Percentiles rank a stretch among this genome's conserved stretches.
Evolutionary conservation across 2,329 filamentous ascomycete genomes (phyloP).

Genomic region (Aureobasidium sp.): DNA sequence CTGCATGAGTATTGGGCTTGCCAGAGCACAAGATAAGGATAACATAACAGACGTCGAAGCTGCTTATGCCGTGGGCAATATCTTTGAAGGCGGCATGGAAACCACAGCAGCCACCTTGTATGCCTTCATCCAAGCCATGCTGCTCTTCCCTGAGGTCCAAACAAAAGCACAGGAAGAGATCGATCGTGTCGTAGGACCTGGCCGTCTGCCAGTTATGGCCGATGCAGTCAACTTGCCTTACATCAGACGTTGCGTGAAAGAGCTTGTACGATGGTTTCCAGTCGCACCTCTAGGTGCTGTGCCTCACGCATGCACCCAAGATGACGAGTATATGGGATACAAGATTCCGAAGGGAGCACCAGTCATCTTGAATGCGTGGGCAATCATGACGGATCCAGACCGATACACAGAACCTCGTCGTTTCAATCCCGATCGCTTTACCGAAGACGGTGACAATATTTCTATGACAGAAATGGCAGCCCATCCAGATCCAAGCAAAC

Average conservation of each 20-base stretch:
- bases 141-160: conserved; percentile 17
- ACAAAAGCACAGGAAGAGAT: conserved; percentile 17
- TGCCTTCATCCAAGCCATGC: conserved; percentile 27
- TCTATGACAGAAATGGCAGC: conserved; percentile 22
- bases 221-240: conserved; percentile 26
- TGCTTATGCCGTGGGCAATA: conserved; percentile 26
- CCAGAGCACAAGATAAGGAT: conserved; percentile 18
- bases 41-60: conserved; percentile 19
- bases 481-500: conserved; percentile 32
- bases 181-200: conserved; percentile 16
- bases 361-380: conserved; percentile 30
- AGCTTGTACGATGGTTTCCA: conserved; percentile 27
- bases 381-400: conserved; percentile 31
- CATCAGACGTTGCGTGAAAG: conserved; percentile 27
- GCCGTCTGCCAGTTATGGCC: conserved; percentile 22
- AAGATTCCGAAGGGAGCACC: conserved; percentile 31
- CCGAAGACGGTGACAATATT: conserved; percentile 17
- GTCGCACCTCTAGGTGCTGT: conserved; percentile 21
- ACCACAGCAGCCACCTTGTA: conserved; percentile 28
- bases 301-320: conserved; percentile 31
- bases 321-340: conserved; percentile 25
- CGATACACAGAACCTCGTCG: conserved; percentile 30
- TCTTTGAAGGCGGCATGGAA: conserved; percentile 35
- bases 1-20: conserved; percentile 16
- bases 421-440: conserved; percentile 28